A percentile compares a stretch with the other conserved stretches of the same genome.
phyloP scores from a whole-genome alignment of 2,329 filamentous ascomycete species.

The Coniochaeta pulveracea region DNA sequence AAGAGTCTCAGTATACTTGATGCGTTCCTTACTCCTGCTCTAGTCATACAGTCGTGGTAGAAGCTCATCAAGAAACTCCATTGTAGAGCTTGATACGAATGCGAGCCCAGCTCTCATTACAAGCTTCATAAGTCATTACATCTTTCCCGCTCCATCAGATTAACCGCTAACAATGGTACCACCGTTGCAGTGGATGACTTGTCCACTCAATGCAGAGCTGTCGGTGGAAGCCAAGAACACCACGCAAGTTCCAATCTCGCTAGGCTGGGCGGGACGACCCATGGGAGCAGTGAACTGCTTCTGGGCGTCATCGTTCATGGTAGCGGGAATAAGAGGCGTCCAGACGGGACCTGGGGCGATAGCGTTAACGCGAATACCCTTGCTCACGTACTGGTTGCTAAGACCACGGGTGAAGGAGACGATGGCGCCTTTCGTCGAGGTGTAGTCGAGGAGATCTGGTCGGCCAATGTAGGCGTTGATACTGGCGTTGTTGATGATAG shows the following conservation, averaged over 20 bases:
- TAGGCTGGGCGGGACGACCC: constrained; percentile 67
- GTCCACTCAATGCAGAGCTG: constrained; percentile 63
- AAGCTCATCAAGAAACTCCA: too few relatives aligned
- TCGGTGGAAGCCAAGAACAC: constrained; percentile 71
- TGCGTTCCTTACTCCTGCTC: too few relatives aligned
- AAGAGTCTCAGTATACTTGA: too few relatives aligned
- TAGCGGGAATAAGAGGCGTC: constrained; percentile 64
- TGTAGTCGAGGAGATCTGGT: constrained; percentile 73
- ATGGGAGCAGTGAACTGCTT: constrained; percentile 65
- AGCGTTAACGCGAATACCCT: constrained; percentile 66
- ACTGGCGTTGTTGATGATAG: constrained; percentile 78
- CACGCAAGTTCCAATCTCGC: constrained; percentile 71
- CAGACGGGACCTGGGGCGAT: constrained; percentile 71
- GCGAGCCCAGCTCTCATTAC: background rate
- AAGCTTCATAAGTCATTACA: background rate
- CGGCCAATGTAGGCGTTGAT: constrained; percentile 77
- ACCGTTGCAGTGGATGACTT: constrained; percentile 46
- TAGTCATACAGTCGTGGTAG: too few relatives aligned
- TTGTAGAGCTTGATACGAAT: too few relatives aligned
- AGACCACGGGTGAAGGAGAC: constrained; percentile 68
- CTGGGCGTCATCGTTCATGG: constrained; percentile 59
- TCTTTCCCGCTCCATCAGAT: constrained; percentile 6
- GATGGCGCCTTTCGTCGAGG: constrained; percentile 67
- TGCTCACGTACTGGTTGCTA: constrained; percentile 60
- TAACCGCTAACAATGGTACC: constrained; percentile 37